Percentiles rank a stretch among this genome's conserved stretches.
Evolutionary conservation across 192 early-diverging fungal genomes (phyloP).

Genomic region (Mycoemilia scoparia): DNA sequence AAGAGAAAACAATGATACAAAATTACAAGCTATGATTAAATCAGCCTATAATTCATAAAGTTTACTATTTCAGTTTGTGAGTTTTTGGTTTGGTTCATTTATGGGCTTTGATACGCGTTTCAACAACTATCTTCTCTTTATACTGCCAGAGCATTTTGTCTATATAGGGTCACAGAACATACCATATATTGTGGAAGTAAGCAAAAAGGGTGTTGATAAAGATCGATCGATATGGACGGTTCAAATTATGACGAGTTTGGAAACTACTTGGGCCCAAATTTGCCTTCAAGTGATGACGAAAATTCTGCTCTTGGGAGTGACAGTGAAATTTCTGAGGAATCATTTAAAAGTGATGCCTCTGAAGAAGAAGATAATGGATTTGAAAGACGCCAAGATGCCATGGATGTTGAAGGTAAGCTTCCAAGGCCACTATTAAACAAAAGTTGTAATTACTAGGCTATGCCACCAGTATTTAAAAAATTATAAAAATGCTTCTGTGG

Average conservation of each 20-base stretch:
- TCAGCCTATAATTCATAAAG: no score
- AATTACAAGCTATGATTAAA: no score
- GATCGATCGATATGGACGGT: slow-evolving; percentile 42
- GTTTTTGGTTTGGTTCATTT: not conserved
- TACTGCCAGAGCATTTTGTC: no score
- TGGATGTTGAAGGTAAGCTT: no score
- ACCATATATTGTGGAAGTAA: not conserved
- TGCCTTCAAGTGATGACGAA: no score
- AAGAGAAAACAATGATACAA: no score
- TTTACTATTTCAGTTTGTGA: slow-evolving; percentile 3
- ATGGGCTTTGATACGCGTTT: not conserved
- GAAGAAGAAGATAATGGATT: slow-evolving; percentile 28
- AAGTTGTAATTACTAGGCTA: no score
- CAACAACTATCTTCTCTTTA: no score
- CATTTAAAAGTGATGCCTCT: no score
- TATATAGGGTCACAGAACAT: not conserved
- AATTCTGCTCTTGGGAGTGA: no score
- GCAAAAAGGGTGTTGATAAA: not conserved
- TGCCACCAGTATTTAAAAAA: not conserved
- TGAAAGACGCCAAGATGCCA: not conserved
- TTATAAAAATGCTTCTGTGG: not conserved
- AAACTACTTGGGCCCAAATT: slow-evolving; percentile 96
- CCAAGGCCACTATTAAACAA: no score
- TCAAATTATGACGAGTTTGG: slow-evolving; percentile 82
- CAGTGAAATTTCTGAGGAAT: no score